Evolutionary conservation across 164 flowering plant species (phyloP).

Genomic region (Dillenia suffruticosa): DNA sequence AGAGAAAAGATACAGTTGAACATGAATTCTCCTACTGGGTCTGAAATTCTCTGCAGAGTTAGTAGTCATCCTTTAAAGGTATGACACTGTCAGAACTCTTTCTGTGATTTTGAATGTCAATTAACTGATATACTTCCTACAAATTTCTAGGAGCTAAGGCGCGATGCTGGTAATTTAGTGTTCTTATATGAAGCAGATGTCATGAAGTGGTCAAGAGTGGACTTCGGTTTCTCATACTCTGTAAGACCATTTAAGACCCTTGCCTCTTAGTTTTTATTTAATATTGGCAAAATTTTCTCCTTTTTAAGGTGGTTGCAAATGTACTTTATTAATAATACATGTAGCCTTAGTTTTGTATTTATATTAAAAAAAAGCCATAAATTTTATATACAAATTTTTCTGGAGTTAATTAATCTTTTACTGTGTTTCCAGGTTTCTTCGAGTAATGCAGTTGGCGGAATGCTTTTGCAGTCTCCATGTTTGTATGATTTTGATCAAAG

Average conservation of each 20-base stretch:
- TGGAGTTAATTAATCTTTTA: too few relatives aligned
- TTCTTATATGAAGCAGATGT: conserved; percentile 76
- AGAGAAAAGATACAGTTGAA: conserved; percentile 70
- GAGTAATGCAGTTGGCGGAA: conserved; percentile 49
- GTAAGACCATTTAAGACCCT: conserved; percentile 32
- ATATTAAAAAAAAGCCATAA: too few relatives aligned
- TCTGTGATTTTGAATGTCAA: not conserved
- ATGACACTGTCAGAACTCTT: not conserved
- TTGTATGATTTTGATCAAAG: conserved; percentile 69
- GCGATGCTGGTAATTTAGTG: conserved; percentile 55
- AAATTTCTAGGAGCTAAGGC: conserved; percentile 50
- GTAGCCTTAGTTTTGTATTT: too few relatives aligned
- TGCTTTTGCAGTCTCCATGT: conserved; percentile 74
- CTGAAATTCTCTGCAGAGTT: conserved; percentile 56
- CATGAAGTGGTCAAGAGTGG: conserved; percentile 61
- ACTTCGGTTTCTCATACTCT: conserved; percentile 58
- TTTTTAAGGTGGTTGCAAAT: too few relatives aligned
- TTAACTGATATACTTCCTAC: conserved; percentile 1
- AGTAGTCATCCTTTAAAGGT: conserved; percentile 90
- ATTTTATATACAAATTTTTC: too few relatives aligned
- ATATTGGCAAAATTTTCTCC: too few relatives aligned
- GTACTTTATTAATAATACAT: too few relatives aligned
- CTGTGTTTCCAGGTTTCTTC: conserved; percentile 44
- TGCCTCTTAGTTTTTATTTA: too few relatives aligned
- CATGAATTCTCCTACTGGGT: conserved; percentile 57